phyloP scores from a whole-genome alignment of 768 basidiomycete genomes.

The Lactifluus echinatus region DNA sequence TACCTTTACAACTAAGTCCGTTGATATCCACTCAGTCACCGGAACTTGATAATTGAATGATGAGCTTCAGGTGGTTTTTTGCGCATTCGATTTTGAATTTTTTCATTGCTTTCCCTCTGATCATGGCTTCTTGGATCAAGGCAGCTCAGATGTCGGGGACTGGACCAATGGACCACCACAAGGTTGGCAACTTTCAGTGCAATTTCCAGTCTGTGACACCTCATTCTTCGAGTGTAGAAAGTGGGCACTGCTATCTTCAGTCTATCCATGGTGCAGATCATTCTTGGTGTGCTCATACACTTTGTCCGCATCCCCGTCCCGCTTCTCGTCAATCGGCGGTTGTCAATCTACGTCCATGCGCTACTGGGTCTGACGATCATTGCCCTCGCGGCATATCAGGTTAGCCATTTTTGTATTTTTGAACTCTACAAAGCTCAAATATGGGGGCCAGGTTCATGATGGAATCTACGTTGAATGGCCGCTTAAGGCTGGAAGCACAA shows the following conservation, averaged over 20 bases:
- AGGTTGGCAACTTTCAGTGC: too few species aligned
- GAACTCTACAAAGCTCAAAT: neutral
- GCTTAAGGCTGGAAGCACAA: neutral
- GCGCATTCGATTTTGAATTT: constrained; percentile 24
- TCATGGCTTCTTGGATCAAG: constrained; percentile 22
- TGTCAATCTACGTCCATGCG: constrained; percentile 26
- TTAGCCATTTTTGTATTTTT: neutral
- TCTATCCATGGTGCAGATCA: constrained; percentile 19
- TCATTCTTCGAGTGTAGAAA: constrained; percentile 19
- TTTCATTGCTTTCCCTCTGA: constrained; percentile 22
- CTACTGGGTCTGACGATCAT: constrained; percentile 24
- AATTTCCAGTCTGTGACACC: too few species aligned
- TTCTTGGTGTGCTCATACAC: constrained; percentile 23
- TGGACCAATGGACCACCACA: constrained; percentile 17
- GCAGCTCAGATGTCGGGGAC: constrained; percentile 12
- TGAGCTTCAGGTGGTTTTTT: constrained; percentile 22
- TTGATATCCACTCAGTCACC: neutral
- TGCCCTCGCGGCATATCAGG: constrained; percentile 20
- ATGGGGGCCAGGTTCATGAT: neutral
- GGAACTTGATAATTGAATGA: neutral
- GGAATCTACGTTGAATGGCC: constrained; percentile 2
- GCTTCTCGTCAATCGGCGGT: constrained; percentile 13
- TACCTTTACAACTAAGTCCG: constrained; percentile 19
- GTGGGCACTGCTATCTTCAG: constrained; percentile 22
- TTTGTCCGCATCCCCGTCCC: constrained; percentile 17